A percentile compares a stretch with the other conserved stretches of the same genome.
These are phyloP conservation scores for Claviceps pazoutovae DNA, from an alignment of 2,329 filamentous ascomycete genomes.

Conservation along the genomic window DNA sequence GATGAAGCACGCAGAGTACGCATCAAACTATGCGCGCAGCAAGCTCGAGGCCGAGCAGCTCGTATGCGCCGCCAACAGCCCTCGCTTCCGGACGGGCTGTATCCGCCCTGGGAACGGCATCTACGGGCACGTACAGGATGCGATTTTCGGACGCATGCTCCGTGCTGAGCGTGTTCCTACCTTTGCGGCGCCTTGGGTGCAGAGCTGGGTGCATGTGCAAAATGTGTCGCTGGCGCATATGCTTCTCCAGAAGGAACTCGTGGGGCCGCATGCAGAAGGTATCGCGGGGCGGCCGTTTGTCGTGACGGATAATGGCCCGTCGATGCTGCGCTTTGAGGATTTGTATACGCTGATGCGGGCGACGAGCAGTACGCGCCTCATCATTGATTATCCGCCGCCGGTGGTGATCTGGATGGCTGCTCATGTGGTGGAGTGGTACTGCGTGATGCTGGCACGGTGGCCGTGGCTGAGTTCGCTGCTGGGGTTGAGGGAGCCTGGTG, in stretches of 20 bases:
- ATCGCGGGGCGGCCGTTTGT: constrained; percentile 33
- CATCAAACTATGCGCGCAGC: constrained; percentile 34
- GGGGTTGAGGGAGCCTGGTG: constrained; percentile 17
- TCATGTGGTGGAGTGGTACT: constrained; percentile 15
- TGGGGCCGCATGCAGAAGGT: constrained; percentile 20
- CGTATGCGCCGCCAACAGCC: constrained; percentile 29
- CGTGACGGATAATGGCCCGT: constrained; percentile 35
- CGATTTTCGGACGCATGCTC: constrained; percentile 17
- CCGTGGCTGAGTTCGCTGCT: constrained; percentile 12
- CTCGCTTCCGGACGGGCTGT: constrained; percentile 34
- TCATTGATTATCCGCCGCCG: constrained; percentile 19
- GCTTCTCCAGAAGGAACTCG: constrained; percentile 35
- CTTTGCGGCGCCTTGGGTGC: constrained; percentile 30
- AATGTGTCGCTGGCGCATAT: constrained; percentile 42
- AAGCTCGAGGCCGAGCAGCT: constrained; percentile 38
- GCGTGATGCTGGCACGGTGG: constrained; percentile 7
- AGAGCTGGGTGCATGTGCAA: constrained; percentile 34
- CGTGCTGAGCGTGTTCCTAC: constrained; percentile 23
- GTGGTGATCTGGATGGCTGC: constrained; percentile 19
- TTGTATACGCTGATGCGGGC: constrained; percentile 21
- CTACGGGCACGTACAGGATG: constrained; percentile 33
- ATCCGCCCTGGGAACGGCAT: constrained; percentile 40
- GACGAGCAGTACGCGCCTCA: constrained; percentile 18
- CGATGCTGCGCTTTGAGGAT: constrained; percentile 24
- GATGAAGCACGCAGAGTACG: constrained; percentile 23